Evolutionary conservation across 768 basidiomycete species (phyloP).

Genomic region (Phlebiopsis gigantea): DNA sequence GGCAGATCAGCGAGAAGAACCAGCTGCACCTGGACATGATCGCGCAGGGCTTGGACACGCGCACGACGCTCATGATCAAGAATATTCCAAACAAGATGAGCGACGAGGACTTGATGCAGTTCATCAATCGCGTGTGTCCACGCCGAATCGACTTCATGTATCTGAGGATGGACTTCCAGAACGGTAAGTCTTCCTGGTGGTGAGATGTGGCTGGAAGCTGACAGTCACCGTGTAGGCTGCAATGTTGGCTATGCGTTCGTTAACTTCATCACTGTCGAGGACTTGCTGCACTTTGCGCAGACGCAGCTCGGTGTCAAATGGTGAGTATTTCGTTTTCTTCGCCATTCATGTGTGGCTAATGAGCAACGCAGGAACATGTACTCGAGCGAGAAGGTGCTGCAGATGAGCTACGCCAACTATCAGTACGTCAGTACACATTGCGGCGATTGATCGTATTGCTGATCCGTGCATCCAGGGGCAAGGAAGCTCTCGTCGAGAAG

Average conservation of each 20-base stretch:
- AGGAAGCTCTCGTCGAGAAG: slow-evolving; percentile 86
- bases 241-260: slow-evolving; percentile 86
- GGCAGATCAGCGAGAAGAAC: slow-evolving; percentile 34
- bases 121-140: slow-evolving; percentile 68
- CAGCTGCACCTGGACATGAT: slow-evolving; percentile 66
- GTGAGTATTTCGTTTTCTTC: slow-evolving; percentile 34
- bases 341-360: not conserved
- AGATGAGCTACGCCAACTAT: slow-evolving; percentile 91
- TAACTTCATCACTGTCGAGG: slow-evolving; percentile 78
- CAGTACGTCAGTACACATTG: no score
- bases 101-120: slow-evolving; percentile 63
- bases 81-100: slow-evolving; percentile 93
- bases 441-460: not conserved
- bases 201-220: not conserved
- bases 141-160: slow-evolving; percentile 83
- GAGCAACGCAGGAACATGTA: slow-evolving; percentile 71
- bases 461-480: slow-evolving; percentile 64
- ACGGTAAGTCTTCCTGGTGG: slow-evolving; percentile 41
- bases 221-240: slow-evolving; percentile 41
- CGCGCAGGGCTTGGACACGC: slow-evolving; percentile 70
- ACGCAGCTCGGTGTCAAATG: slow-evolving; percentile 76
- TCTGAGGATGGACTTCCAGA: slow-evolving; percentile 80
- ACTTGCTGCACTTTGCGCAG: slow-evolving; percentile 72
- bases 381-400: slow-evolving; percentile 83
- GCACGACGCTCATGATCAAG: slow-evolving; percentile 87